Conservation (phyloP, 2,329 filamentous ascomycete genomes). For the Venturia oleaginea region DNA sequence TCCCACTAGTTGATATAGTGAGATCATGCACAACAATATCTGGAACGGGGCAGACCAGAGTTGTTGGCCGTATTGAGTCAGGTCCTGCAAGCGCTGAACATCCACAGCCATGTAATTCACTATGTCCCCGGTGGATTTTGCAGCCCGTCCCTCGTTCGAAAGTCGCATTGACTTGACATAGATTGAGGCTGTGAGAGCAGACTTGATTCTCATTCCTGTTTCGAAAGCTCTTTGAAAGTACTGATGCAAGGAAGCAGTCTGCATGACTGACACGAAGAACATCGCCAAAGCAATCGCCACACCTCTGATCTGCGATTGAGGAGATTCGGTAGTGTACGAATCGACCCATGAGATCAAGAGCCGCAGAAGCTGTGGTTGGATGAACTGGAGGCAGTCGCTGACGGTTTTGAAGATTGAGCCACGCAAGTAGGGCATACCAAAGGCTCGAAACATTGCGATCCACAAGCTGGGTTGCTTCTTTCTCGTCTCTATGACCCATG, state of each 20-base stretch:
- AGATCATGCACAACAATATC: constrained; percentile 90
- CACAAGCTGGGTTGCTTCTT: constrained; percentile 69
- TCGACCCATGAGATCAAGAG: constrained; percentile 75
- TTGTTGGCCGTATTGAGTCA: constrained; percentile 92
- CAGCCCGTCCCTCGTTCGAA: constrained; percentile 82
- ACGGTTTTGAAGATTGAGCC: constrained; percentile 81
- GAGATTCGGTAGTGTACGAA: constrained; percentile 49
- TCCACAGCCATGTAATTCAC: constrained; percentile 99
- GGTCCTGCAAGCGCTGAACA: constrained; percentile 85
- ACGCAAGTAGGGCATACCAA: constrained; percentile 73
- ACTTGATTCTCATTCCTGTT: constrained; percentile 94
- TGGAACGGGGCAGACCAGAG: constrained; percentile 96
- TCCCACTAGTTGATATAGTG: constrained; percentile 89
- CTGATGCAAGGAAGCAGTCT: constrained; percentile 88
- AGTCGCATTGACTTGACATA: constrained; percentile 85
- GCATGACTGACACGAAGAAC: constrained; percentile 77
- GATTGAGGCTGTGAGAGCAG: constrained; percentile 78
- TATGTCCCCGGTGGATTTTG: constrained; percentile 92
- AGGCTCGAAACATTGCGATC: constrained; percentile 74
- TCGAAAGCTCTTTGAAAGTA: constrained; percentile 96
- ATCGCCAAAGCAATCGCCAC: constrained; percentile 83
- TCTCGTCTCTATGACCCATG: constrained; percentile 65
- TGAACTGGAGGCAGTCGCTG: constrained; percentile 78
- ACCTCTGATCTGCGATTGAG: constrained; percentile 66
- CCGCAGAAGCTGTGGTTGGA: constrained; percentile 82